A percentile compares a stretch with the other conserved stretches of the same genome.
These are phyloP conservation scores for Xylaria sp. DNA, from an alignment of 2,329 filamentous ascomycete genomes.

Conservation along the genomic window DNA sequence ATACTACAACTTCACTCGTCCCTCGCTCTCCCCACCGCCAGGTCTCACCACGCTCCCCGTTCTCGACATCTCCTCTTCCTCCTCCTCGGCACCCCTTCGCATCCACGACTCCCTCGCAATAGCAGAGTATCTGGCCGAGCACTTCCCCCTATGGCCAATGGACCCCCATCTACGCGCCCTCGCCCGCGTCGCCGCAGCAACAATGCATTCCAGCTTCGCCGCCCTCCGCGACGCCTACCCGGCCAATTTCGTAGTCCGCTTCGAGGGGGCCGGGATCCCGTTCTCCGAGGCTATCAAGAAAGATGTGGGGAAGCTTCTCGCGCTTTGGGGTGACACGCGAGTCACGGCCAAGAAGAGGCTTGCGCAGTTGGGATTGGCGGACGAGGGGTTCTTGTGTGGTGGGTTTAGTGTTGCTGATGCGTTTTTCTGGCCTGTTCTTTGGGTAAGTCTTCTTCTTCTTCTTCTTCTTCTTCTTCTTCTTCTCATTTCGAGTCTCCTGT, in stretches of 20 bases:
- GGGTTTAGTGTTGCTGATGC: conserved; percentile 47
- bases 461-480: background rate
- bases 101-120: conserved; percentile 62
- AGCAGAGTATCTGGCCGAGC: conserved; percentile 58
- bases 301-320: conserved; percentile 41
- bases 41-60: conserved; percentile 54
- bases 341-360: conserved; percentile 36
- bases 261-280: conserved; percentile 40
- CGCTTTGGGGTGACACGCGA: conserved; percentile 41
- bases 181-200: conserved; percentile 56
- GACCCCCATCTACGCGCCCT: conserved; percentile 54
- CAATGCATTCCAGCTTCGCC: conserved; percentile 59
- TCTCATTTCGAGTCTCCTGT: too few species aligned
- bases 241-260: conserved; percentile 53
- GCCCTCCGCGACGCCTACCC: conserved; percentile 55
- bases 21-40: conserved; percentile 46
- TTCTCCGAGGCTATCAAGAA: conserved; percentile 35
- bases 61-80: conserved; percentile 42
- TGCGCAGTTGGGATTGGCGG: conserved; percentile 33
- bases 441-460: conserved; percentile 35
- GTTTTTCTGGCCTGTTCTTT: conserved; percentile 47
- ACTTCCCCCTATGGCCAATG: conserved; percentile 56
- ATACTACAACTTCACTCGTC: conserved; percentile 48
- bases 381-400: conserved; percentile 46
- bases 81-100: conserved; percentile 40